Evolutionary conservation across 352 stramenopile species (phyloP).

Genomic region (Phytophthora podocarpi): DNA sequence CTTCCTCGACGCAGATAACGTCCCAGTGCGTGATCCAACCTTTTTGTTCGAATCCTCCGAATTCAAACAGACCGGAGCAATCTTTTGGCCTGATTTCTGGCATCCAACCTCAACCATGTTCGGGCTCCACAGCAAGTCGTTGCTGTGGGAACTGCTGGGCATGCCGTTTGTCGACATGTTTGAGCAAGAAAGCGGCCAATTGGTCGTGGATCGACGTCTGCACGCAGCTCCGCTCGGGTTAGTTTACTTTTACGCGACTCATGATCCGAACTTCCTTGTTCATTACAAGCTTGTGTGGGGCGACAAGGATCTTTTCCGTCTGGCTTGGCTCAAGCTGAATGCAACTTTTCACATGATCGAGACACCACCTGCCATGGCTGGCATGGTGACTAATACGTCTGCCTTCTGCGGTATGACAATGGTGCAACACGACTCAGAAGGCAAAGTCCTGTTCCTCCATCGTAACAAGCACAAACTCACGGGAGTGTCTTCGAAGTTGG

Average conservation of each 20-base stretch:
- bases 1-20: conserved; percentile 61
- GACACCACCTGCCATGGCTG: conserved; percentile 45
- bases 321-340: conserved; percentile 57
- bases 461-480: conserved; percentile 53
- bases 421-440: conserved; percentile 40
- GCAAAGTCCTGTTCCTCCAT: conserved; percentile 52
- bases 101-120: conserved; percentile 52
- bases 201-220: conserved; percentile 47
- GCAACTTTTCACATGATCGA: conserved; percentile 59
- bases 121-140: conserved; percentile 43
- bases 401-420: conserved; percentile 61
- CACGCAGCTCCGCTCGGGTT: conserved; percentile 27
- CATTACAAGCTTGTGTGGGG: conserved; percentile 31
- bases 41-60: conserved; percentile 33
- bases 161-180: conserved; percentile 45
- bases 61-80: conserved; percentile 41
- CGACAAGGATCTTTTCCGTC: conserved; percentile 53
- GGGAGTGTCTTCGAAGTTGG: conserved; percentile 3
- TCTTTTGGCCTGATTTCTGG: conserved; percentile 79
- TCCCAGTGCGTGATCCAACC: conserved; percentile 48
- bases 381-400: conserved; percentile 26
- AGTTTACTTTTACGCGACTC: conserved; percentile 40
- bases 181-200: conserved; percentile 58
- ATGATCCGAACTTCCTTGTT: conserved; percentile 36
- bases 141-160: conserved; percentile 56